Base-by-base conservation (phyloP, 1,139 yeast species). In the Protomyces macrosporus region DNA sequence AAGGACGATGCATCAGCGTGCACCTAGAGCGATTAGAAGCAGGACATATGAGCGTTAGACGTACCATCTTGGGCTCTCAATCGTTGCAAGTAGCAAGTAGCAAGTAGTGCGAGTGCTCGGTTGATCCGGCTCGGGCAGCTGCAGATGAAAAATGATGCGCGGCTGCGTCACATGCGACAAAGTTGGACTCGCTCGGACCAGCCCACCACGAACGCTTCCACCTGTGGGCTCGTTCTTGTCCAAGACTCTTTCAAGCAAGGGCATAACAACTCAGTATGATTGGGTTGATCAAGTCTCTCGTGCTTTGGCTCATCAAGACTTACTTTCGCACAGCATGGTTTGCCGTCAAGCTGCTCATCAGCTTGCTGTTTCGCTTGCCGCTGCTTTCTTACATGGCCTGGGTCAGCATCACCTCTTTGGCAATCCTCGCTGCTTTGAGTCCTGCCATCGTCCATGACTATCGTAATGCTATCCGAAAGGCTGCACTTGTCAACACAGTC, bases 1-100 rank as follows among this genome's bases (percentile, higher is more conserved):
- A 55, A 55, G 34, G 45, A 37, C 6, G 60, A 34, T 9, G 60
- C 32, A 51, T 60, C 64, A 32, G 64, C 64, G 32, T 60, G 64
- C 10, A 58, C 62, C 62, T 35, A 1, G 10, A 9, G 35, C 50
- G 2, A 50, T 32, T 32, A 50, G 53, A 50, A 23, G 23, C 23
- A 23, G 23, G 23, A 1, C 23, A 23, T 23, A 23, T 23, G 23
- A 23, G 23, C 23, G 2, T 23, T 23, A 23, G 23, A 23, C 23
- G 2, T 23, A 23, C 23, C 23, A 23, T 23, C 23, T 23, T 23
- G 23, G 23, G 2, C 2, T 23, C 2, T 2, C 2, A 23, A 23
- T 23, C 2, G 23, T 1, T 23, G 23, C 23, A 23, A 23, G 23
- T 1, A 23, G 23, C 23, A 23, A 23, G 23, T 23, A 23, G n/a